A percentile compares a stretch with the other conserved stretches of the same genome.
These are phyloP conservation scores for Cercospora beticola DNA, from an alignment of 2,329 filamentous ascomycete species.

Conservation along the genomic window DNA sequence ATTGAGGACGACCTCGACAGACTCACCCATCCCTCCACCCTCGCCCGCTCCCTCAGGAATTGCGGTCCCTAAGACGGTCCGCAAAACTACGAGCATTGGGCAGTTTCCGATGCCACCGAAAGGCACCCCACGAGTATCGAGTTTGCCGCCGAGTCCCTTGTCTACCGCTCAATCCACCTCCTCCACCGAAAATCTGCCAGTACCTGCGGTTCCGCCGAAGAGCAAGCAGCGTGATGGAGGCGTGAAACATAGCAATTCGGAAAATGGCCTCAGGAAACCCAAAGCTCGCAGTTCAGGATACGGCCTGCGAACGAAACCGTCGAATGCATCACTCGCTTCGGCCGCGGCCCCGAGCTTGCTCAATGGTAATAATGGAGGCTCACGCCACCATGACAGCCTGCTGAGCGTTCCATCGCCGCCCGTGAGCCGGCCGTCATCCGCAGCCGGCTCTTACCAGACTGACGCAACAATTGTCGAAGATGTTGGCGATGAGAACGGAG, in stretches of 20 bases:
- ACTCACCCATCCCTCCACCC: constrained; percentile 16
- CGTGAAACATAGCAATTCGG: constrained; percentile 36
- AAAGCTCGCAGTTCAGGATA: constrained; percentile 37
- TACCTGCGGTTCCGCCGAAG: constrained; percentile 34
- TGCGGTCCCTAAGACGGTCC: constrained; percentile 60
- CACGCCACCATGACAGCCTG: constrained; percentile 70
- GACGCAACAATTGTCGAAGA: constrained; percentile 89
- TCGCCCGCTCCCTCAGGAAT: constrained; percentile 16
- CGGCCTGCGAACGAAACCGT: constrained; percentile 50
- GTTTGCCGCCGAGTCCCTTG: constrained; percentile 58
- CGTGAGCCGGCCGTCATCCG: constrained; percentile 87
- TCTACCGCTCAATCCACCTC: constrained; percentile 48
- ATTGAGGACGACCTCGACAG: constrained; percentile 45
- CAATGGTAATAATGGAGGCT: constrained; percentile 65
- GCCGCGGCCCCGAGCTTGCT: constrained; percentile 66
- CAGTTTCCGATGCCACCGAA: constrained; percentile 88
- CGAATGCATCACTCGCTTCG: constrained; percentile 29
- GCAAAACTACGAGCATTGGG: constrained; percentile 90
- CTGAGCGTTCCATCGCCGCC: constrained; percentile 78
- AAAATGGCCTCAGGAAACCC: constrained; percentile 32
- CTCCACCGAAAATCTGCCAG: constrained; percentile 32
- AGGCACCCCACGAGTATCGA: constrained; percentile 57
- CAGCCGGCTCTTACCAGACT: constrained; percentile 88
- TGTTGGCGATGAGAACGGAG: constrained; percentile 54
- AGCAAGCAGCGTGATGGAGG: constrained; percentile 30